A percentile compares a stretch with the other conserved stretches of the same genome.
Conservation (phyloP, 2,329 filamentous ascomycete genomes). For the Ascochyta fabae region DNA sequence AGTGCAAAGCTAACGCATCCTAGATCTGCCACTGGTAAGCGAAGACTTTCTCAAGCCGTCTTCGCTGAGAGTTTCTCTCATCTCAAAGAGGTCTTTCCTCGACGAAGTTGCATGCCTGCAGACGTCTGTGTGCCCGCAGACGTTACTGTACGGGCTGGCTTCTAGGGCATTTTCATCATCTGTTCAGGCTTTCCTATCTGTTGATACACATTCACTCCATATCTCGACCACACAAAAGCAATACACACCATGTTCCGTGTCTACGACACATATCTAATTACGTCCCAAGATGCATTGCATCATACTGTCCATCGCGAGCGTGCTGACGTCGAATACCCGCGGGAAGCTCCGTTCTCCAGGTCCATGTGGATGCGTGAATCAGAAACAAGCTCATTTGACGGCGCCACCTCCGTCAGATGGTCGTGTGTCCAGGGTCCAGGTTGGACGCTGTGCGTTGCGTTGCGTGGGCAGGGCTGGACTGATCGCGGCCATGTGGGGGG, state of each 20-base stretch:
- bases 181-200: not conserved
- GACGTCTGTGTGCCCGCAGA: slow-evolving; percentile 20
- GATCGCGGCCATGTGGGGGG: slow-evolving; percentile 1
- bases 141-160: slow-evolving; percentile 22
- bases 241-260: slow-evolving; percentile 16
- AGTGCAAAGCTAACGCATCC: slow-evolving; percentile 4
- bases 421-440: not conserved
- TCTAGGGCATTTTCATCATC: slow-evolving; percentile 18
- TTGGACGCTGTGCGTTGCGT: not conserved
- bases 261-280: not conserved
- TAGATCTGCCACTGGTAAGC: slow-evolving; percentile 39
- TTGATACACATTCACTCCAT: slow-evolving; percentile 8
- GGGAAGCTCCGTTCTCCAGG: not conserved
- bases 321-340: not conserved
- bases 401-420: slow-evolving; percentile 15
- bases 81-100: slow-evolving; percentile 12
- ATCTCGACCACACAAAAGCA: slow-evolving; percentile 3
- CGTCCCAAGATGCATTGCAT: slow-evolving; percentile 1
- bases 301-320: not conserved
- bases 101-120: slow-evolving; percentile 21
- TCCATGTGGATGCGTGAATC: not conserved
- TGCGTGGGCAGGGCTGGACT: slow-evolving; percentile 1
- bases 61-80: slow-evolving; percentile 1
- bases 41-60: not conserved
- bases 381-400: slow-evolving; percentile 11